phyloP scores from a whole-genome alignment of 768 basidiomycete species.

The Pleurotus pulmonarius region DNA sequence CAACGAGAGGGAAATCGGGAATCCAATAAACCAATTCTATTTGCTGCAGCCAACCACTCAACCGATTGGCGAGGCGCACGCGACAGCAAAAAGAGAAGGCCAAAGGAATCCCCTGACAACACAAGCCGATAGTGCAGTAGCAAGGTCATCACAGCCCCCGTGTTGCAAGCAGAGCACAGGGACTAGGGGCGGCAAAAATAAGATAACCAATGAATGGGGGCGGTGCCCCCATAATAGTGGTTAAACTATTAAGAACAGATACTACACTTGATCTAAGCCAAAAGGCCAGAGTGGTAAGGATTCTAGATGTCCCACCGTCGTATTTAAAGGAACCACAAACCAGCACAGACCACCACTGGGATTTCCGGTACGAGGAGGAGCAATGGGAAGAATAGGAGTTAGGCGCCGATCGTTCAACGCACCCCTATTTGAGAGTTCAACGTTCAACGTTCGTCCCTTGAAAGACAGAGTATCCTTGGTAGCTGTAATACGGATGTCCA shows the following conservation, averaged over 20 bases:
- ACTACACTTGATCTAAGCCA: conserved; percentile 98
- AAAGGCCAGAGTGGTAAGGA: conserved; percentile 88
- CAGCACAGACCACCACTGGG: no score
- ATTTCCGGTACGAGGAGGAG: no score
- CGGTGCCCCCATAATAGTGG: conserved; percentile 58
- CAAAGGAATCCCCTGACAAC: conserved; percentile 35
- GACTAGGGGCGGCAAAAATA: conserved; percentile 44
- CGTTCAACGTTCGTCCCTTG: no score
- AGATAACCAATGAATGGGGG: conserved; percentile 53
- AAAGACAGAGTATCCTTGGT: no score
- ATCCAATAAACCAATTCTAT: not conserved
- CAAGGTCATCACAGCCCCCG: conserved; percentile 34
- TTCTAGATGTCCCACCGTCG: not conserved
- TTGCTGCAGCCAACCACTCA: not conserved
- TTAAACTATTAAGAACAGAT: conserved; percentile 81
- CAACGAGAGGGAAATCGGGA: no score
- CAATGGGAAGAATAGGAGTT: no score
- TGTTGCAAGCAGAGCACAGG: conserved; percentile 42
- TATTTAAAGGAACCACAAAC: no score
- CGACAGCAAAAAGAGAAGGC: conserved; percentile 8
- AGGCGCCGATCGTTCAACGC: no score
- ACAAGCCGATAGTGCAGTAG: conserved; percentile 31
- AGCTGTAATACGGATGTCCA: no score
- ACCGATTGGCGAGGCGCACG: not conserved
- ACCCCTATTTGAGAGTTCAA: no score